Evolutionary conservation across 176 grass and related monocot species (phyloP).

Genomic region (Rhipidocladum racemiflorum): DNA sequence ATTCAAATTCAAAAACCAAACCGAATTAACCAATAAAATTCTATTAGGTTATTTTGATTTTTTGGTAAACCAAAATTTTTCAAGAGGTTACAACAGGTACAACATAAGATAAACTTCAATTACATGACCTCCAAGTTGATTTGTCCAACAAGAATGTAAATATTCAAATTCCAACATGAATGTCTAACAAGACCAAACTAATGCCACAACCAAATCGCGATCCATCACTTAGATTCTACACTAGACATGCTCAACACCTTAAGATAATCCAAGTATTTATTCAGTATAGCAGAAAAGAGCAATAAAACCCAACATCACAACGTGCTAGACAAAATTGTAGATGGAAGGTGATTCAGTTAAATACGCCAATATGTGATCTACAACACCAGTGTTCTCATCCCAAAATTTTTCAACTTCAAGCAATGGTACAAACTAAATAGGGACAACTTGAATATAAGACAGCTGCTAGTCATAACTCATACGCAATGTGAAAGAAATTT

Average conservation of each 20-base stretch:
- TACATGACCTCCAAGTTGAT: no score
- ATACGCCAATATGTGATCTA: not conserved
- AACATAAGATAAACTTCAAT: no score
- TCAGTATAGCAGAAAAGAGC: not conserved
- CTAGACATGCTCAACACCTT: not conserved
- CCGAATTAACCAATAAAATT: no score
- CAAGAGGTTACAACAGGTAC: no score
- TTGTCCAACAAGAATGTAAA: no score
- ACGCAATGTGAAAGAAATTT: not conserved
- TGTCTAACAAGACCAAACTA: not conserved
- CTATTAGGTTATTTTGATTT: no score
- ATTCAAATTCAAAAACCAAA: no score
- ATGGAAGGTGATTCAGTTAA: not conserved
- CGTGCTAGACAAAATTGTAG: not conserved
- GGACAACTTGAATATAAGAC: not conserved
- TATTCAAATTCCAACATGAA: no score
- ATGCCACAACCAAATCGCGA: not conserved
- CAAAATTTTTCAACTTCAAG: not conserved
- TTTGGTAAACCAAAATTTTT: no score
- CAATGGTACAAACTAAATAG: not conserved
- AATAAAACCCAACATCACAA: not conserved
- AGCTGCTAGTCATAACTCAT: no score
- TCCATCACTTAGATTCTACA: not conserved
- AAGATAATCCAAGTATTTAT: not conserved
- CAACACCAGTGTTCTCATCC: not conserved